Conservation (phyloP, 1,139 yeast genomes). For the Fermentozyma sake region DNA sequence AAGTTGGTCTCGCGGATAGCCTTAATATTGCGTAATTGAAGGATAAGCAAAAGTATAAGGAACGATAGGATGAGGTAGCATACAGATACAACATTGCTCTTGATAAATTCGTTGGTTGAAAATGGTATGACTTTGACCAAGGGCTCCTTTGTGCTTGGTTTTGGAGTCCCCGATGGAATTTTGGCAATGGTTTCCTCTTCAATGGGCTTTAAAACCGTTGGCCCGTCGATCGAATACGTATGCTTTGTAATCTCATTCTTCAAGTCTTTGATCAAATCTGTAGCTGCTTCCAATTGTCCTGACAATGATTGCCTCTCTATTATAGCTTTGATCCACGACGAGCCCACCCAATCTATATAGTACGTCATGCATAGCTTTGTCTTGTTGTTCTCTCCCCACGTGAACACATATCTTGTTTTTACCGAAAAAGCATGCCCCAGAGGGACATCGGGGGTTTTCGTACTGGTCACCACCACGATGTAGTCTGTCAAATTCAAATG, state of each 20-base stretch:
- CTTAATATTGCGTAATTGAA: conserved; percentile 20
- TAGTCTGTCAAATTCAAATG: conserved; percentile 35
- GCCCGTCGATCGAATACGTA: conserved; percentile 21
- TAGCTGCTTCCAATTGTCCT: conserved; percentile 44
- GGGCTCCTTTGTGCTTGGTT: conserved; percentile 1
- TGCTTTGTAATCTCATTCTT: conserved; percentile 23
- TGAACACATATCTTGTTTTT: conserved; percentile 42
- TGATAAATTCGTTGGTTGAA: conserved; percentile 10
- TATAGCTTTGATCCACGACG: conserved; percentile 53
- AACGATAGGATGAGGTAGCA: conserved; percentile 17
- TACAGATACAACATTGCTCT: conserved; percentile 14
- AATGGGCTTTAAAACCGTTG: conserved; percentile 9
- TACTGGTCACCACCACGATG: conserved; percentile 33
- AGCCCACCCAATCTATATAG: conserved; percentile 50
- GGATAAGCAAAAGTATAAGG: conserved; percentile 17
- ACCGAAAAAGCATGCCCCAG: conserved; percentile 54
- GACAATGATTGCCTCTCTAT: conserved; percentile 48
- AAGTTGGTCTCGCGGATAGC: conserved; percentile 21
- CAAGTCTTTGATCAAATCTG: conserved; percentile 27
- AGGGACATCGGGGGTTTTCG: conserved; percentile 57
- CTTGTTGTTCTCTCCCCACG: conserved; percentile 43
- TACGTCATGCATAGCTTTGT: conserved; percentile 42
- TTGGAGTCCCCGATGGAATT: conserved; percentile 1
- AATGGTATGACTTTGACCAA: neutral
- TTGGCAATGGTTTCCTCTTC: conserved; percentile 2